These are phyloP conservation scores for Amorphotheca resinae DNA, from an alignment of 495 filamentous ascomycete species.

Conservation along the genomic window DNA sequence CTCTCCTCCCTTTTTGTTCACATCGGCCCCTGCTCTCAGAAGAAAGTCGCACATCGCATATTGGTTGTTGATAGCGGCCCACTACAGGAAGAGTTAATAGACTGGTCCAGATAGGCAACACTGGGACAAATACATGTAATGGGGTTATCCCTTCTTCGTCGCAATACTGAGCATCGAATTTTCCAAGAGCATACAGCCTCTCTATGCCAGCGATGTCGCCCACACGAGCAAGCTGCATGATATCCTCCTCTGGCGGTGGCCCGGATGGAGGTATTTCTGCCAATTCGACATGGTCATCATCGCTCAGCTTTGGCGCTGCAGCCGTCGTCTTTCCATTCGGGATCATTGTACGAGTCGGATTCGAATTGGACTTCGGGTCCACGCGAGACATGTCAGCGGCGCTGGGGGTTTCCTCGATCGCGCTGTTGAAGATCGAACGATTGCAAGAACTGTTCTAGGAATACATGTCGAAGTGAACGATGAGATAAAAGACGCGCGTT, in stretches of 20 bases:
- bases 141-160: conserved; percentile 92
- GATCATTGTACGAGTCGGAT: conserved; percentile 3
- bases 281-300: conserved; percentile 54
- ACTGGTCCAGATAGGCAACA: conserved; percentile 2
- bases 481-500: not conserved
- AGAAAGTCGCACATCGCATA: conserved; percentile 93
- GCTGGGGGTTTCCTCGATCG: not conserved
- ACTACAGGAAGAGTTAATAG: conserved; percentile 40
- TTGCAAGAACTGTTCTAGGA: not conserved
- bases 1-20: conserved; percentile 91
- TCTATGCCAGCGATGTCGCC: conserved; percentile 82
- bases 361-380: conserved; percentile 4
- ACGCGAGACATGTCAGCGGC: conserved; percentile 3
- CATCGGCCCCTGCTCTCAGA: conserved; percentile 75
- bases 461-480: not conserved
- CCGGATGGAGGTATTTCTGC: conserved; percentile 41
- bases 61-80: conserved; percentile 99
- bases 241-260: conserved; percentile 54
- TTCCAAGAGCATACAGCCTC: conserved; percentile 72
- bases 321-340: conserved; percentile 44
- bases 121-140: conserved; percentile 55
- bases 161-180: conserved; percentile 63
- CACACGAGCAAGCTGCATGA: conserved; percentile 87
- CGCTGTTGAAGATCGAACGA: not conserved
- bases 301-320: conserved; percentile 48